A percentile compares a stretch with the other conserved stretches of the same genome.
phyloP scores from a whole-genome alignment of 768 basidiomycete species.

The Pleurotus pulmonarius region DNA sequence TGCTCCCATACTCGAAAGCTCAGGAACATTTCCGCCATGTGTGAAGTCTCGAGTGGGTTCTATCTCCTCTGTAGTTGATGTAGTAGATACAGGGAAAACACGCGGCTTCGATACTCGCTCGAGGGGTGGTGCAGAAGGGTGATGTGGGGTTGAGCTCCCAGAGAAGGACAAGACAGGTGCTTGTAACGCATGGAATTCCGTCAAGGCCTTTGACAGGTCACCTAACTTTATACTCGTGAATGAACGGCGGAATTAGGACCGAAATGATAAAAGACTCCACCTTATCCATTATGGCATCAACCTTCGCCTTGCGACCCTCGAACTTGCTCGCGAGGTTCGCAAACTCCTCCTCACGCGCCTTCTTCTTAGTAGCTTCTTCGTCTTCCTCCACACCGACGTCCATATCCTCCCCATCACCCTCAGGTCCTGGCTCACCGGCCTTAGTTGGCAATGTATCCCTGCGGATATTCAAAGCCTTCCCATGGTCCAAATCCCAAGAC shows the following conservation, averaged over 20 bases:
- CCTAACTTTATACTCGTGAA: conserved; percentile 40
- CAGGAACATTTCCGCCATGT: neutral
- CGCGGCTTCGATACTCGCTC: neutral
- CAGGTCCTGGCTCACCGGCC: conserved; percentile 15
- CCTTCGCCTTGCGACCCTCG: conserved; percentile 62
- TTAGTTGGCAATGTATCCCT: neutral
- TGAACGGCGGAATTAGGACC: neutral
- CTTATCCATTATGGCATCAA: conserved; percentile 72
- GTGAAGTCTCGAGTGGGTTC: too few relatives aligned
- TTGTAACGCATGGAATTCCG: conserved; percentile 47
- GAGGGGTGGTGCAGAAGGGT: neutral
- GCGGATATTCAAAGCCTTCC: neutral
- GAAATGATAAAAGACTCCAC: conserved; percentile 28
- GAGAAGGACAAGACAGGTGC: conserved; percentile 39
- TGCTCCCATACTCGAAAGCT: neutral
- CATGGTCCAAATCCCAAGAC: conserved; percentile 6
- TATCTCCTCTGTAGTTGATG: too few relatives aligned
- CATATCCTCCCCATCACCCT: conserved; percentile 40
- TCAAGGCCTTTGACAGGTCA: conserved; percentile 48
- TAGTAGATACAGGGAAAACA: too few relatives aligned
- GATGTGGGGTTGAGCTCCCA: neutral
- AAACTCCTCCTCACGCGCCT: conserved; percentile 65
- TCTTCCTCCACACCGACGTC: conserved; percentile 48
- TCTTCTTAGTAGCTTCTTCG: conserved; percentile 52
- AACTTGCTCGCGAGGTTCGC: conserved; percentile 65